These are phyloP conservation scores for Penicillium polonicum DNA, from an alignment of 2,329 filamentous ascomycete genomes.

Conservation along the genomic window DNA sequence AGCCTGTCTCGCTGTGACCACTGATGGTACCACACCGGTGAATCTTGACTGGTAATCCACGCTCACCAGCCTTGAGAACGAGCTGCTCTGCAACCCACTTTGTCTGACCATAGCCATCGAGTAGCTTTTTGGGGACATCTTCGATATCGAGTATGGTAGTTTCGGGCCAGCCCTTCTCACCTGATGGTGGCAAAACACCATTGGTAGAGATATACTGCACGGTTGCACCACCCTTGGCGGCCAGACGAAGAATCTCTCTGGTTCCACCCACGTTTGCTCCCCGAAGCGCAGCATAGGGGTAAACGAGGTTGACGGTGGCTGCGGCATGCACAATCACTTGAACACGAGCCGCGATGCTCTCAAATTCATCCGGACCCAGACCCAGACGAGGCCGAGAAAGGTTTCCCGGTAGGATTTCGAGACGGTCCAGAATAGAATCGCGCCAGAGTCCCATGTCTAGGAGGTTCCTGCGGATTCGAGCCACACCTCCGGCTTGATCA, in stretches of 20 bases:
- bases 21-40: slow-evolving; percentile 75
- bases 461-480: slow-evolving; percentile 70
- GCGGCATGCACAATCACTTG: slow-evolving; percentile 76
- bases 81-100: slow-evolving; percentile 81
- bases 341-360: slow-evolving; percentile 62
- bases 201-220: slow-evolving; percentile 79
- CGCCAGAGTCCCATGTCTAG: slow-evolving; percentile 77
- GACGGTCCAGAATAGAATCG: slow-evolving; percentile 73
- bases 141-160: slow-evolving; percentile 65
- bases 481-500: slow-evolving; percentile 65
- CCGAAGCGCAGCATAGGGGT: slow-evolving; percentile 74
- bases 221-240: slow-evolving; percentile 65
- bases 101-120: slow-evolving; percentile 74
- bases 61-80: slow-evolving; percentile 65
- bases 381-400: slow-evolving; percentile 68
- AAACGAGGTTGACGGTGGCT: slow-evolving; percentile 76
- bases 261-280: slow-evolving; percentile 78
- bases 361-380: slow-evolving; percentile 63
- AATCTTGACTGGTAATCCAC: slow-evolving; percentile 69
- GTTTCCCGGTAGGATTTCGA: slow-evolving; percentile 73
- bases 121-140: slow-evolving; percentile 66
- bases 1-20: slow-evolving; percentile 71
- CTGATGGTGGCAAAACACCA: slow-evolving; percentile 69
- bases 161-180: slow-evolving; percentile 67
- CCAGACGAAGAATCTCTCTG: slow-evolving; percentile 69